phyloP scores from a whole-genome alignment of 352 stramenopile species.

The Peronosclerospora sorghi region DNA sequence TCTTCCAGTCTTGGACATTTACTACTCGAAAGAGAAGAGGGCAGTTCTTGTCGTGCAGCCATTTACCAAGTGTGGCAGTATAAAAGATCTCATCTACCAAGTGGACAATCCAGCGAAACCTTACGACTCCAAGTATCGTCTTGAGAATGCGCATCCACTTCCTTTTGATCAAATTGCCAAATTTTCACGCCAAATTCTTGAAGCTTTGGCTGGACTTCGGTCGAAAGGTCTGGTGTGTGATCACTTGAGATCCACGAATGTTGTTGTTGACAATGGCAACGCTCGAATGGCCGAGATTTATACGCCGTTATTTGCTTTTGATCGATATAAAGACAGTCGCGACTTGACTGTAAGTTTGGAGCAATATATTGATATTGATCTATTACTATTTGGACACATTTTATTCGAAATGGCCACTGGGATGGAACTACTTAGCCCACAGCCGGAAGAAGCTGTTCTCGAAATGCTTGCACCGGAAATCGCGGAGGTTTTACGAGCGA shows the following conservation, averaged over 20 bases:
- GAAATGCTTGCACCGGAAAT: slow-evolving; percentile 44
- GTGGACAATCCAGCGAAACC: slow-evolving; percentile 23
- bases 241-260: slow-evolving; percentile 50
- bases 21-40: slow-evolving; percentile 57
- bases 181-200: slow-evolving; percentile 49
- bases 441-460: slow-evolving; percentile 37
- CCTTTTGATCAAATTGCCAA: slow-evolving; percentile 36
- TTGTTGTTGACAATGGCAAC: slow-evolving; percentile 50
- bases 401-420: slow-evolving; percentile 74
- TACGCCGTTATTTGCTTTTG: slow-evolving; percentile 45
- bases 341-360: slow-evolving; percentile 53
- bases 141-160: slow-evolving; percentile 27
- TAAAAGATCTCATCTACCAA: slow-evolving; percentile 58
- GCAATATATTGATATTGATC: slow-evolving; percentile 49
- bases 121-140: slow-evolving; percentile 48
- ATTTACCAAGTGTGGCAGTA: slow-evolving; percentile 34
- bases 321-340: slow-evolving; percentile 39
- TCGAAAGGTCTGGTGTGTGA: slow-evolving; percentile 60
- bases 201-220: slow-evolving; percentile 39
- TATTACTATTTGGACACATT: slow-evolving; percentile 59
- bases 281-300: slow-evolving; percentile 55
- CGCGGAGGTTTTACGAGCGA: slow-evolving; percentile 38
- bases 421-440: slow-evolving; percentile 30
- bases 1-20: slow-evolving; percentile 51
- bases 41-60: slow-evolving; percentile 57